phyloP scores from a whole-genome alignment of 2,329 filamentous ascomycete species.

The Trichophyton rubrum region DNA sequence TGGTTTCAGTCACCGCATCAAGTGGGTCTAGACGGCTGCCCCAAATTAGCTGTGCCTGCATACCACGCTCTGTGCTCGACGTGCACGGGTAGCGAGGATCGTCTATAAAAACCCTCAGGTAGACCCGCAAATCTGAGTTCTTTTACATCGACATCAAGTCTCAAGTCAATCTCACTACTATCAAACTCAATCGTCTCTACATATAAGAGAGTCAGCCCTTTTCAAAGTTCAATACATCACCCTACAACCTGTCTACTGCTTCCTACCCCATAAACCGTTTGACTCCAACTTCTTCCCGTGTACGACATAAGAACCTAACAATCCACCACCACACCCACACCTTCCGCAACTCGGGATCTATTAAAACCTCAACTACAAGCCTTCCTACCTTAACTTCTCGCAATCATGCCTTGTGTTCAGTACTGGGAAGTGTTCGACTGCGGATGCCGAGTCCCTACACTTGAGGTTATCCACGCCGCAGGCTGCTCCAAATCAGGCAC shows the following conservation, averaged over 20 bases:
- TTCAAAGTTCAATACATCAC: neutral
- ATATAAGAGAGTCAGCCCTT: neutral
- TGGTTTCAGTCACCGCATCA: conserved; percentile 1
- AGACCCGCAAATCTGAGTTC: conserved; percentile 5
- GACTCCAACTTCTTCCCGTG: neutral
- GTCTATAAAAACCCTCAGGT: conserved; percentile 3
- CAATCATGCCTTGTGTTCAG: conserved; percentile 10
- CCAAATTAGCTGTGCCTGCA: conserved; percentile 2
- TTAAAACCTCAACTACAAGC: neutral
- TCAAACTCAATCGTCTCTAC: conserved; percentile 4
- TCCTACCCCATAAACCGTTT: neutral
- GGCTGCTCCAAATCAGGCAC: neutral
- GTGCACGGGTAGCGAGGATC: conserved; percentile 1
- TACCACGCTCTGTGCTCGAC: neutral
- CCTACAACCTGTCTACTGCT: neutral
- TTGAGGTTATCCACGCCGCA: neutral
- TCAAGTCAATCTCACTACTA: conserved; percentile 1
- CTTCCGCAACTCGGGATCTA: neutral
- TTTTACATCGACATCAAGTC: conserved; percentile 1
- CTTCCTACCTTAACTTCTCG: neutral
- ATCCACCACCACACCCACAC: neutral
- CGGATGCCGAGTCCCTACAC: conserved; percentile 7
- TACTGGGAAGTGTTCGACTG: conserved; percentile 13
- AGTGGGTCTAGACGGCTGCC: neutral
- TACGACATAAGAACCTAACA: neutral